Conservation (phyloP, 2,329 filamentous ascomycete species). For the Biscogniauxia marginata region DNA sequence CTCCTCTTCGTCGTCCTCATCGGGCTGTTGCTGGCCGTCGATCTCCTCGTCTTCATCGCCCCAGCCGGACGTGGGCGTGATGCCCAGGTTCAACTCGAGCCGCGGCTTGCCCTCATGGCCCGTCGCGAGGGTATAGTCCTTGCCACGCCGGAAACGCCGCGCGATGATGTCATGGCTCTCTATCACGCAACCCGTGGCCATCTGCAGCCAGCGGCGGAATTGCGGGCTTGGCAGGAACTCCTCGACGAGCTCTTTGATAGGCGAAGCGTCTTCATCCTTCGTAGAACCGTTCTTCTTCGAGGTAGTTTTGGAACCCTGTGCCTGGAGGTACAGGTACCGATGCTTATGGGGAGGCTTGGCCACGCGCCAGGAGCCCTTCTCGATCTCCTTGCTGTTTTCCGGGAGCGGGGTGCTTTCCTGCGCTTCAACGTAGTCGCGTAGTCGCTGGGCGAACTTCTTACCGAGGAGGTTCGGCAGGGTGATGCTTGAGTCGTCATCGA, state of each 20-base stretch:
- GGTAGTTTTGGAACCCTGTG: conserved; percentile 33
- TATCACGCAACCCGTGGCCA: conserved; percentile 74
- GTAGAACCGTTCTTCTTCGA: conserved; percentile 23
- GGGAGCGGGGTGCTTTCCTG: conserved; percentile 55
- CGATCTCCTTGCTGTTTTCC: conserved; percentile 52
- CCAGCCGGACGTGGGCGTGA: conserved; percentile 86
- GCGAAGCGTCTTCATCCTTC: conserved; percentile 44
- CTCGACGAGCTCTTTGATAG: conserved; percentile 76
- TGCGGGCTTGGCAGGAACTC: conserved; percentile 78
- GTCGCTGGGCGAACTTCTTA: conserved; percentile 69
- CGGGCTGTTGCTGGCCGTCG: no score
- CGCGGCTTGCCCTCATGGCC: conserved; percentile 75
- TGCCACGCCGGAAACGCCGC: conserved; percentile 79
- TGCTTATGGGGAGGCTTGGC: conserved; percentile 93
- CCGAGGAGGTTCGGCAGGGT: conserved; percentile 77
- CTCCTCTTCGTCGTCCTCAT: conserved; percentile 42
- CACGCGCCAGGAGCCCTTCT: conserved; percentile 66
- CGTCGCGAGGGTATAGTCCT: conserved; percentile 91
- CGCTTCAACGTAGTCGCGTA: conserved; percentile 69
- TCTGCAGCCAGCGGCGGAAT: conserved; percentile 86
- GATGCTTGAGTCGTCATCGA: conserved; percentile 80
- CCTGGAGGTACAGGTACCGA: conserved; percentile 79
- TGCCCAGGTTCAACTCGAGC: conserved; percentile 80
- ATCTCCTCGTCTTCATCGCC: conserved; percentile 65
- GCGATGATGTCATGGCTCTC: conserved; percentile 76